These are phyloP conservation scores for Fusarium sp. DNA, from an alignment of 2,329 filamentous ascomycete species.

Conservation along the genomic window DNA sequence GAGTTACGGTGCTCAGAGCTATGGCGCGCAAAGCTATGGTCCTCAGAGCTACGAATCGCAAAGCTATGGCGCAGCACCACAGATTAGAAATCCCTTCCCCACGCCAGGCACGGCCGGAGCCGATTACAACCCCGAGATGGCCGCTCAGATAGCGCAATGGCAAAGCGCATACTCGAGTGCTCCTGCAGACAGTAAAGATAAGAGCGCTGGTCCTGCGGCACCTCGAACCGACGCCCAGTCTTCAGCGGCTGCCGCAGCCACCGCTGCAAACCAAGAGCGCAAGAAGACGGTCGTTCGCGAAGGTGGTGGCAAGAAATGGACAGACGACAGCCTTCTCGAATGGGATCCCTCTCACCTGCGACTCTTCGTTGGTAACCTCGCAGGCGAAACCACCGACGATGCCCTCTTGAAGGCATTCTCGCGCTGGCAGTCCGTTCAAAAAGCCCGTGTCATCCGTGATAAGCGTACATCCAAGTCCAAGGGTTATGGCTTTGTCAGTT, in stretches of 20 bases:
- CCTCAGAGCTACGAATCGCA: constrained; percentile 45
- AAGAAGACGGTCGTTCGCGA: constrained; percentile 89
- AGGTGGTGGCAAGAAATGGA: constrained; percentile 93
- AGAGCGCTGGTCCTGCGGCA: constrained; percentile 45
- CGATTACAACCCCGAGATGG: constrained; percentile 80
- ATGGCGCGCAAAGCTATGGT: constrained; percentile 51
- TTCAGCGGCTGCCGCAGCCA: constrained; percentile 45
- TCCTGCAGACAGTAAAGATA: constrained; percentile 54
- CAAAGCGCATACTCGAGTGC: constrained; percentile 86
- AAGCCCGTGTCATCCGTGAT: constrained; percentile 92
- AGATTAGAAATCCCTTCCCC: constrained; percentile 85
- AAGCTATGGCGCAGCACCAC: constrained; percentile 64
- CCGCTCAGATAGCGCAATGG: constrained; percentile 94
- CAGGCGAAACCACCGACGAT: constrained; percentile 97
- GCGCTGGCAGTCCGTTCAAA: constrained; percentile 87
- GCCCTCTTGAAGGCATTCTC: constrained; percentile 93
- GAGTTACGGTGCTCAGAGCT: constrained; percentile 44
- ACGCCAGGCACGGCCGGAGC: constrained; percentile 60
- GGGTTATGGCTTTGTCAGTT: constrained; percentile 96
- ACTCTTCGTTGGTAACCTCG: constrained; percentile 95
- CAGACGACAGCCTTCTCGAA: constrained; percentile 86
- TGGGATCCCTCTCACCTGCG: constrained; percentile 97
- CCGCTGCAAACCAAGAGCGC: constrained; percentile 61
- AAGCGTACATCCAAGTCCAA: constrained; percentile 97
- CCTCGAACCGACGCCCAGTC: constrained; percentile 53